phyloP scores from a whole-genome alignment of 208 protist genomes.

The Acanthamoeba healyi region DNA sequence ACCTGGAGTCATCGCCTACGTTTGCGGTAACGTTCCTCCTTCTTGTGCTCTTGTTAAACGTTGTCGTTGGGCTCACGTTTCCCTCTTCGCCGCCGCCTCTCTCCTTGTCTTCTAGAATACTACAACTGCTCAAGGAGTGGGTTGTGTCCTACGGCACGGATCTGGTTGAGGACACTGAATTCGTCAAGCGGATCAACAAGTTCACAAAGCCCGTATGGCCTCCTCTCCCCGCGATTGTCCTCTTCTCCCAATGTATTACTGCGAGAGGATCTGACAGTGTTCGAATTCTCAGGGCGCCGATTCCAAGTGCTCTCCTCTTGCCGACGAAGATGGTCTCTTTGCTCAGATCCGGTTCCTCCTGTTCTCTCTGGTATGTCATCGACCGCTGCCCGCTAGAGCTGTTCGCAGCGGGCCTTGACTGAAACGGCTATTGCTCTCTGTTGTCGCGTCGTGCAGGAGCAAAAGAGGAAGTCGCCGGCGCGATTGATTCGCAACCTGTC shows the following conservation, averaged over 20 bases:
- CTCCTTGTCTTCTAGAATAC: no score
- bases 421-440: neutral
- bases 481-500: slow-evolving; percentile 12
- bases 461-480: slow-evolving; percentile 8
- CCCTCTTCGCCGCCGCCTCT: neutral
- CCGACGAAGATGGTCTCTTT: neutral
- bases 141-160: slow-evolving; percentile 1
- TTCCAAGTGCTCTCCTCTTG: neutral
- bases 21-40: neutral
- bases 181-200: slow-evolving; percentile 1
- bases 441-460: neutral
- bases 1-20: neutral
- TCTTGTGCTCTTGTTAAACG: neutral
- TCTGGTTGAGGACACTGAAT: neutral
- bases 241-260: neutral
- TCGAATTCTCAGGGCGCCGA: neutral
- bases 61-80: neutral
- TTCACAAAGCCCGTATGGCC: slow-evolving; percentile 8
- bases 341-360: neutral
- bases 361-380: neutral
- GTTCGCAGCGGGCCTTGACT: neutral
- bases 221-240: neutral
- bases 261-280: neutral
- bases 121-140: slow-evolving; percentile 16
- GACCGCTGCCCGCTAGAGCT: neutral